phyloP scores from a whole-genome alignment of 352 stramenopile genomes.

The Chrysophaeum taylorii region DNA sequence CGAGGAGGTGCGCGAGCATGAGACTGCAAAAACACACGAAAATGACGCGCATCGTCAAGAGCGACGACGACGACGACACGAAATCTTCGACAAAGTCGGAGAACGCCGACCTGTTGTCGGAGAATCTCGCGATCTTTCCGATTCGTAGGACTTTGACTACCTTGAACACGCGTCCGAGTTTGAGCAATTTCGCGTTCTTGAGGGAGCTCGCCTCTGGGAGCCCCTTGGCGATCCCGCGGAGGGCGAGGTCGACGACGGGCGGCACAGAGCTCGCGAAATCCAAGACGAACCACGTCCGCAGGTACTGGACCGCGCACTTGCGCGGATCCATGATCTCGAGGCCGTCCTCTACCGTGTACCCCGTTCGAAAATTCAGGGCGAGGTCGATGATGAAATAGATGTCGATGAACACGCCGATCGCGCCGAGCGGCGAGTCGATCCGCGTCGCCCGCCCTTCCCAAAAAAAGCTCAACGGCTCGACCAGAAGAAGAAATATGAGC shows the following conservation, averaged over 20 bases:
- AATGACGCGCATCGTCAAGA: too few species aligned
- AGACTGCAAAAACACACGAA: too few species aligned
- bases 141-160: conserved; percentile 54
- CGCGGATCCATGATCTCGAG: conserved; percentile 63
- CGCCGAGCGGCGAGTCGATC: too few species aligned
- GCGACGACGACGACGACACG: too few species aligned
- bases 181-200: conserved; percentile 51
- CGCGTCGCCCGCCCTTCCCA: too few species aligned
- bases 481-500: too few species aligned
- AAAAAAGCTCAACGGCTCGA: too few species aligned
- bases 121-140: conserved; percentile 43
- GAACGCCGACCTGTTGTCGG: neutral
- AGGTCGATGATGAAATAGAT: conserved; percentile 67
- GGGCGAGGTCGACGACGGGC: conserved; percentile 36
- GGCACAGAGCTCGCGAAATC: conserved; percentile 67
- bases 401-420: conserved; percentile 58
- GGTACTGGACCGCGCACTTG: conserved; percentile 51
- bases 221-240: conserved; percentile 25
- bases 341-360: conserved; percentile 50
- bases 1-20: neutral
- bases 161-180: conserved; percentile 42
- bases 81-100: neutral
- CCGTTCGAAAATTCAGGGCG: conserved; percentile 60
- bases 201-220: neutral
- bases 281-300: conserved; percentile 62